These are phyloP conservation scores for Ascochyta viciae-villosae DNA, from an alignment of 2,329 filamentous ascomycete species.

Conservation along the genomic window DNA sequence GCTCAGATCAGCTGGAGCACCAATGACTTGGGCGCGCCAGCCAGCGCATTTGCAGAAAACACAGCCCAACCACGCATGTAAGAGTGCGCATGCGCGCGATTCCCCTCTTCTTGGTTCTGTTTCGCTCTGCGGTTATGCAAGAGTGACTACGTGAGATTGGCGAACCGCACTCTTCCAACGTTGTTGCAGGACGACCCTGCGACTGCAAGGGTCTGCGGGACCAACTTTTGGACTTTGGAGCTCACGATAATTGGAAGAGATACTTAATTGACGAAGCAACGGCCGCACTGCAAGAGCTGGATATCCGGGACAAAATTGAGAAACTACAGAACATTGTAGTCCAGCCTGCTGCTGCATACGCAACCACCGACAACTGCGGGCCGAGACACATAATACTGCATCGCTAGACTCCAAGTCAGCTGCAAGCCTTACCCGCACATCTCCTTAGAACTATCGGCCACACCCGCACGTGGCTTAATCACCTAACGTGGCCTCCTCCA, in stretches of 20 bases:
- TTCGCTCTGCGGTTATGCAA: constrained; percentile 15
- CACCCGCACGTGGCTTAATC: constrained; percentile 14
- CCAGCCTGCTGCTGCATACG: not conserved
- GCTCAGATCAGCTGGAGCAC: constrained; percentile 18
- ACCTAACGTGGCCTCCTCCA: constrained; percentile 30
- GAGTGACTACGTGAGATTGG: constrained; percentile 14
- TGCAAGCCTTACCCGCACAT: not conserved
- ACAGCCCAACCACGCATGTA: constrained; percentile 38
- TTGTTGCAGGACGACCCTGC: constrained; percentile 7
- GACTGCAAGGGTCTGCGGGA: constrained; percentile 4
- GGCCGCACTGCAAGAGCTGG: constrained; percentile 3
- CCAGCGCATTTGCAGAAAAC: constrained; percentile 27
- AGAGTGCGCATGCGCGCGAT: constrained; percentile 28
- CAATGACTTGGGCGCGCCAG: constrained; percentile 35
- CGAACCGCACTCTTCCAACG: constrained; percentile 11
- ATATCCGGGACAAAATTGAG: not conserved
- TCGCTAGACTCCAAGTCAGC: constrained; percentile 9
- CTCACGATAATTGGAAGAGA: constrained; percentile 3
- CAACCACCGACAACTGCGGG: constrained; percentile 1
- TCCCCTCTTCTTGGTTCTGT: constrained; percentile 13
- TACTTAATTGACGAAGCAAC: constrained; percentile 12
- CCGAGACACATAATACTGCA: not conserved
- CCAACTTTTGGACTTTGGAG: not conserved
- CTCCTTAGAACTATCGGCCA: constrained; percentile 6
- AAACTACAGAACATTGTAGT: not conserved